Evolutionary conservation across 768 basidiomycete species (phyloP), one percentile per base, ranked within the genome.

Genomic region (Pulveroboletus sp.): DNA sequence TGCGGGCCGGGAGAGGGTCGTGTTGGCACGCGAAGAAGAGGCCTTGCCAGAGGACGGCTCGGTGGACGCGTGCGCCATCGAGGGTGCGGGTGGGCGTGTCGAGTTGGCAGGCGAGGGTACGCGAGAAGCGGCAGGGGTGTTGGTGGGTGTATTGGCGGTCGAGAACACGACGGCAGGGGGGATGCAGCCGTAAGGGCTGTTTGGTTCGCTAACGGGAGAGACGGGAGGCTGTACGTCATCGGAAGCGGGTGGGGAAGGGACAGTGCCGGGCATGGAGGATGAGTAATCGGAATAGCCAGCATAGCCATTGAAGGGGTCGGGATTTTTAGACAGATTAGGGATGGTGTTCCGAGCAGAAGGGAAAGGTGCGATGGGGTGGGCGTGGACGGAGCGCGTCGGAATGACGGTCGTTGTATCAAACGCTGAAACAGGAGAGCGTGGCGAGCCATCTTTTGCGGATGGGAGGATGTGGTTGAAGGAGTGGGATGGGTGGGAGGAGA

Each of bases 231-330:
- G 66, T 1, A 66, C 35, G 40, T 67, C 66, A 21, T 69, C 66
- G 1, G 53, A 46, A 1, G 67, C 61, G 4, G 65, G 65, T 0
- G 67, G 65, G 19, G 66, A 65, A n/a, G 70, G 61, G 49, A 66
- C 65, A 0, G 83, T 76, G 21, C 80, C 83, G 0, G 84, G 85
- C 71, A 87, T 75, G 12, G 76, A 74, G 0, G 77, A 74, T 0
- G 79, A 79, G 64, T 83, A 87, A 50, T 87, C 84, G 0, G 75
- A 68, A 54, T 85, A 87, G 36, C 81, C 79, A 13, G 84, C 81
- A 54, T 86, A 87, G 2, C 79, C 63, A 60, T 84, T 86, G 70
- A 87, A 87, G 1, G 80, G 80, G 2, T 85, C 82, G 53, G 78
- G 50, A 38, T 49, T 50, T 51, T 68, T 67, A 33, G 68, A 45